Base-by-base conservation (phyloP, 495 filamentous ascomycete species). In the Ramalina intermedia region DNA sequence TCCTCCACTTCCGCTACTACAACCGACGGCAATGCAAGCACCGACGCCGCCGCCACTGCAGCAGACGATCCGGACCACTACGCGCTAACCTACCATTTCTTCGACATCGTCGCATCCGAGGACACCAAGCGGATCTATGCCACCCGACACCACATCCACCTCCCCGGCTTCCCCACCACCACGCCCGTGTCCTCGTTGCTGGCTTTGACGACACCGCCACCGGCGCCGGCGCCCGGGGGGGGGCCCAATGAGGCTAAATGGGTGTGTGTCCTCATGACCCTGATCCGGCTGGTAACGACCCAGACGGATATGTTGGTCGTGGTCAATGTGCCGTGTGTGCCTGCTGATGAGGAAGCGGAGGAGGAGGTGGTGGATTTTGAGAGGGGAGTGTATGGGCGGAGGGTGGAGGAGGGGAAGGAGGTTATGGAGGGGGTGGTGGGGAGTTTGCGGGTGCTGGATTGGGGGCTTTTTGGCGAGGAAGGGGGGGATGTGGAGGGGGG, bases 291-390 rank as follows among this genome's bases (percentile, higher is more conserved):
- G 23, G 75, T 75, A 64, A 68, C 76, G 54, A 73, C 93, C 63
- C 67, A 66, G 53, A 90, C 91, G 13, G 91, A 98, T 67, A 59
- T 98, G n/a, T 61, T 94, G 23, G 77, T 94, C 48, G 85, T 85
- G 26, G 75, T 94, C 61, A 96, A 96, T 67, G 82, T 94, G 29
- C 91, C 89, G 23, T 81, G 87, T 62, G 74, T 80, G 49, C 41
- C 47, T 2, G 20, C 41, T 12, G 27, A 48, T 9, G 17, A 12
- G 14, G 43, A 11, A n/a, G 13, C 4, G 36, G 66, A 74, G 43
- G 71, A 67, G 49, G 75, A 78, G 18, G 82, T 86, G 44, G 78
- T 87, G 51, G 67, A 68, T 54, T 62, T 63, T 47, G 63, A 51
- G 27, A 65, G 64, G 16, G 61, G 69, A 56, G 55, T 53, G 36